Base-by-base conservation (phyloP, 306 rosid species). In the Fagus crenata region DNA sequence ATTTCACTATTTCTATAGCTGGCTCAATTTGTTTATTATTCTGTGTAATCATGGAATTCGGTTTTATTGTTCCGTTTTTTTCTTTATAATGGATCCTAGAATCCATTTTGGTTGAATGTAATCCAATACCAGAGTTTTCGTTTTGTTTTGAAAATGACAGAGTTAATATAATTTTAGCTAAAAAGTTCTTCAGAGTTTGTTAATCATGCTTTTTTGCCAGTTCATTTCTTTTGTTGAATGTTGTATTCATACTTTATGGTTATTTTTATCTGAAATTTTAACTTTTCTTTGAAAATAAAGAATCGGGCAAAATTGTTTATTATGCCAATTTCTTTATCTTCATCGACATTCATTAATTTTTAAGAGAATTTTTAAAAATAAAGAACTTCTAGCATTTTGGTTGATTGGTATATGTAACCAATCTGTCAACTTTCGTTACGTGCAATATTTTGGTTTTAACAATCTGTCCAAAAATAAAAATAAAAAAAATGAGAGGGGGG, bases 221-320 rank as follows among this genome's bases (percentile, higher is more conserved):
- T 75, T 69, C 64, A 33, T 53, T 53, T 64, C 49, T 67, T 73
- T 54, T 77, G 75, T 67, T 67, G 53, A 67, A 46, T 37, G 32
- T 72, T 67, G 1, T 35, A 58, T 22, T 22, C 28, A 22, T 35
- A 36, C 55, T 17, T 68, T 43, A 64, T 69, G 31, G 49, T 60
- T 9, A 43, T 65, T 58, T 22, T 70, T 74, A n/a, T 14, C 53
- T 15, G 6, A 49, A n/a, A 4, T 70, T 35, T 64, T 49, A 71
- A 9, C 61, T 76, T 73, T 18, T 32, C 35, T 41, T 61, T 17
- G 69, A 40, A 61, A 35, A 8, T 43, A 13, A 4, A 12, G 43
- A 36, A 43, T 71, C 53, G 12, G 32, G 64, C 49, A 79, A 64
- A 58, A 46, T 56, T 51, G 69, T 83, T 79, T 35, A 64, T 37